Evolutionary conservation across 2,329 filamentous ascomycete genomes (phyloP).

Genomic region (Macrophomina tecta): DNA sequence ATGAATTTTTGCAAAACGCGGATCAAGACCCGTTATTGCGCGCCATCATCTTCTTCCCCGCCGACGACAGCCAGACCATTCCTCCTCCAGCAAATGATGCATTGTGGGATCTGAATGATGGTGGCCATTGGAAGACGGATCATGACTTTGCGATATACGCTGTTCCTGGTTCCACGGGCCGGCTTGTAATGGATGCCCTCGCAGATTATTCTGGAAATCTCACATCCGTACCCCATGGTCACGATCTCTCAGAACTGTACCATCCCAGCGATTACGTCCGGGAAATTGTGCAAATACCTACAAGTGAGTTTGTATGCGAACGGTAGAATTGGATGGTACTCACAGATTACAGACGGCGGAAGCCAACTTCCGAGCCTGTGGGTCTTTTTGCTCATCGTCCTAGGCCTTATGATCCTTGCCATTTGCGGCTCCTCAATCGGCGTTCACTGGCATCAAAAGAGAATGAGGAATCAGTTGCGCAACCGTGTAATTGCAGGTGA

Average conservation of each 20-base stretch:
- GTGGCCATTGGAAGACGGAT: slow-evolving; percentile 71
- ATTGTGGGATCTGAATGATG: slow-evolving; percentile 74
- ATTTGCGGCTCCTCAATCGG: slow-evolving; percentile 69
- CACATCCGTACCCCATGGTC: slow-evolving; percentile 52
- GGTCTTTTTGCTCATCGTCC: slow-evolving; percentile 74
- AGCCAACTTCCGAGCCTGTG: slow-evolving; percentile 74
- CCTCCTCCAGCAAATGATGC: slow-evolving; percentile 69
- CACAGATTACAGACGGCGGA: slow-evolving; percentile 51
- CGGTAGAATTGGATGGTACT: slow-evolving; percentile 13
- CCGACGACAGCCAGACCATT: slow-evolving; percentile 50
- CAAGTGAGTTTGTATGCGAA: slow-evolving; percentile 2
- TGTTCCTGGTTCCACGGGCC: slow-evolving; percentile 71
- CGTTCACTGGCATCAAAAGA: slow-evolving; percentile 80
- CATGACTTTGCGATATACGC: slow-evolving; percentile 84
- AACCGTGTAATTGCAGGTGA: slow-evolving; percentile 77
- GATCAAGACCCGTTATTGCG: slow-evolving; percentile 65
- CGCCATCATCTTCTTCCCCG: slow-evolving; percentile 61
- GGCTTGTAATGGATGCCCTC: slow-evolving; percentile 72
- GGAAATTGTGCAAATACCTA: slow-evolving; percentile 57
- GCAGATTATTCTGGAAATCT: slow-evolving; percentile 79
- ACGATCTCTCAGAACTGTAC: slow-evolving; percentile 47
- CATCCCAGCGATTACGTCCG: slow-evolving; percentile 53
- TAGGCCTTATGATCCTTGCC: slow-evolving; percentile 73
- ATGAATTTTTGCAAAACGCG: slow-evolving; percentile 69
- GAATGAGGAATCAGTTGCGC: slow-evolving; percentile 70